Evolutionary conservation across 768 basidiomycete genomes (phyloP).

Genomic region (Podaxis carcinomalis): DNA sequence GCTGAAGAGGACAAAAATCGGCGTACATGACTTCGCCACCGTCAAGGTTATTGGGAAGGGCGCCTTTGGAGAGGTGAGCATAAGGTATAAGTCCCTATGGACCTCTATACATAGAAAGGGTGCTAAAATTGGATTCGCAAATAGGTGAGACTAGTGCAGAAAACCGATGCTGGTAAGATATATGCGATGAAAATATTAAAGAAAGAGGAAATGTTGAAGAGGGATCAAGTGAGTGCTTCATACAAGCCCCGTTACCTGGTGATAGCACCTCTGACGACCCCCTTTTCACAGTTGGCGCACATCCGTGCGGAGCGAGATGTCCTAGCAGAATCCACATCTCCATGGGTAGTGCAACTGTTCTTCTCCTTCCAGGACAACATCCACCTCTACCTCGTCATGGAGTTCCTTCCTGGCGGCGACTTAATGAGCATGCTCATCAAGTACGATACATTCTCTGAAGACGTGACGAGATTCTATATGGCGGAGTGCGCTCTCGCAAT

Average conservation of each 20-base stretch:
- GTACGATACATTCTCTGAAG: constrained; percentile 98
- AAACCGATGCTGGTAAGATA: constrained; percentile 94
- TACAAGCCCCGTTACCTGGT: not conserved
- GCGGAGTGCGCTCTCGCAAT: constrained; percentile 98
- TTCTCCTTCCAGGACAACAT: constrained; percentile 97
- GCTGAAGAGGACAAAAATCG: constrained; percentile 83
- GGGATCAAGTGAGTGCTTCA: constrained; percentile 74
- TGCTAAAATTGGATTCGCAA: constrained; percentile 10
- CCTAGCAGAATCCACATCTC: constrained; percentile 90
- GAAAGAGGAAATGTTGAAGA: constrained; percentile 99
- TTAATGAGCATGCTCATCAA: constrained; percentile 99
- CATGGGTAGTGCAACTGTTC: constrained; percentile 95
- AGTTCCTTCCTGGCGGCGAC: constrained; percentile 97
- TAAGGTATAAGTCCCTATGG: not conserved
- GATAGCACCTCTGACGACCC: not conserved
- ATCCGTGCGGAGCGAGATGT: constrained; percentile 98
- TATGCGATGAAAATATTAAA: constrained; percentile 98
- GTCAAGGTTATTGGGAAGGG: constrained; percentile 99
- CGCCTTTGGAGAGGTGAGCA: constrained; percentile 90
- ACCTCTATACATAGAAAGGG: not conserved
- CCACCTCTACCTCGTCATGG: constrained; percentile 97
- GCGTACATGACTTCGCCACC: constrained; percentile 89
- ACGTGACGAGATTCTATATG: constrained; percentile 97
- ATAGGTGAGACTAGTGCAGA: constrained; percentile 90
- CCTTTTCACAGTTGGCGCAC: constrained; percentile 73